Percentiles rank a stretch among this genome's conserved stretches.
Evolutionary conservation across 495 filamentous ascomycete species (phyloP).

Genomic region (Penicillium turbatum): DNA sequence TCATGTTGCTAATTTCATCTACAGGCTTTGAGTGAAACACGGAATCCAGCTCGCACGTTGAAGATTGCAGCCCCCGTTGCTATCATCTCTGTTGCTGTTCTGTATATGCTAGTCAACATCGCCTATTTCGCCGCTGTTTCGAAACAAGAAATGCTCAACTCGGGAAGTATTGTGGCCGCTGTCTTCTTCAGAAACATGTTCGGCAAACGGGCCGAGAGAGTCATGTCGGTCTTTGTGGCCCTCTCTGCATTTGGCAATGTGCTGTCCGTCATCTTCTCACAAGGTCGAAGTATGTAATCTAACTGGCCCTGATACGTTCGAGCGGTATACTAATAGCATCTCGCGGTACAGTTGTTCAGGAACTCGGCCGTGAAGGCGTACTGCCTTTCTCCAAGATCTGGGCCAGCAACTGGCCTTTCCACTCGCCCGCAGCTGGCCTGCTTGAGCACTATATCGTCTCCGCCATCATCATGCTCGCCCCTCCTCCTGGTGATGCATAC

Average conservation of each 20-base stretch:
- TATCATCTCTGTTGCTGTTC: constrained; percentile 54
- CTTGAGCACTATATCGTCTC: constrained; percentile 60
- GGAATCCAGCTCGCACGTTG: constrained; percentile 59
- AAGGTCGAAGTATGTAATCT: constrained; percentile 48
- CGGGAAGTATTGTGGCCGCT: constrained; percentile 58
- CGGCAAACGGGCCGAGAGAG: constrained; percentile 52
- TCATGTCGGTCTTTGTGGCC: constrained; percentile 66
- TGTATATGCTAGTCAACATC: constrained; percentile 68
- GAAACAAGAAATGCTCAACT: constrained; percentile 56
- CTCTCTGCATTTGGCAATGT: constrained; percentile 72
- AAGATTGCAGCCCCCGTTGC: constrained; percentile 61
- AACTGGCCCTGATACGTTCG: background rate
- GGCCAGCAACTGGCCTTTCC: constrained; percentile 61
- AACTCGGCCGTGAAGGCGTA: constrained; percentile 62
- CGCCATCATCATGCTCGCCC: constrained; percentile 57
- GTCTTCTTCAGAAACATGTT: constrained; percentile 66
- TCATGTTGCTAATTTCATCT: constrained; percentile 3
- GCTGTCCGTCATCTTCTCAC: constrained; percentile 63
- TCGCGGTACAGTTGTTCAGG: constrained; percentile 48
- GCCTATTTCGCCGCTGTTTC: constrained; percentile 69
- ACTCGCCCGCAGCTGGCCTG: constrained; percentile 57
- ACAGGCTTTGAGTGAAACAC: constrained; percentile 58
- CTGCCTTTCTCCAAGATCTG: constrained; percentile 58
- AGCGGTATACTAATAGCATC: background rate
- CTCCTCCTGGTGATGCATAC: constrained; percentile 61